A percentile compares a stretch with the other conserved stretches of the same genome.
phyloP scores from a whole-genome alignment of 768 basidiomycete species.

The Lactarius sp. region DNA sequence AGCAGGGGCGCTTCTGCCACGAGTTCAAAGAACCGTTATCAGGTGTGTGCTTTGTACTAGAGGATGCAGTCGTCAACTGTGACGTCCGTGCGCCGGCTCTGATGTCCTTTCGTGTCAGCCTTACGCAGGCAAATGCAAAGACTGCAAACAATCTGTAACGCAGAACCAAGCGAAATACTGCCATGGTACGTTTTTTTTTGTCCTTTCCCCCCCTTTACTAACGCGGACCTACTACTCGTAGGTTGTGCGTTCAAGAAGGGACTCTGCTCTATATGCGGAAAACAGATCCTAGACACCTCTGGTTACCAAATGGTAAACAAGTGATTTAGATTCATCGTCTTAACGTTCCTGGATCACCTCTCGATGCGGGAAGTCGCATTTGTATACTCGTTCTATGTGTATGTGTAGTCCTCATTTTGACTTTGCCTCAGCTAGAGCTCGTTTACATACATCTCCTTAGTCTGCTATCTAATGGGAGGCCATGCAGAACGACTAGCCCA shows the following conservation, averaged over 20 bases:
- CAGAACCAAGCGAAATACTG: conserved; percentile 89
- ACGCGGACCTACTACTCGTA: conserved; percentile 28
- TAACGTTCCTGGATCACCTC: neutral
- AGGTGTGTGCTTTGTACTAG: conserved; percentile 42
- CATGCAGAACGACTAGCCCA: neutral
- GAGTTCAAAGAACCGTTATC: conserved; percentile 70
- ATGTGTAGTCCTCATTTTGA: neutral
- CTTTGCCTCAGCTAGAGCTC: neutral
- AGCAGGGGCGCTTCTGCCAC: conserved; percentile 39
- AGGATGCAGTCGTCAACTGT: neutral
- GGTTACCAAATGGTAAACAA: conserved; percentile 85
- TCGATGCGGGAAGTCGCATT: neutral
- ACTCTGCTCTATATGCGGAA: conserved; percentile 82
- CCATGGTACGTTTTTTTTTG: conserved; percentile 52
- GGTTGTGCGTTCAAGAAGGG: conserved; percentile 89
- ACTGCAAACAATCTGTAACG: conserved; percentile 77
- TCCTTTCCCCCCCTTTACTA: too few species aligned
- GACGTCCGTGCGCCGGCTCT: conserved; percentile 24
- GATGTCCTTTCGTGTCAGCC: conserved; percentile 44
- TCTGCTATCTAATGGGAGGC: neutral
- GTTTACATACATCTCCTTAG: conserved; percentile 3
- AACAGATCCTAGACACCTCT: conserved; percentile 76
- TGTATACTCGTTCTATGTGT: conserved; percentile 7
- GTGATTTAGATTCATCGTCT: conserved; percentile 35
- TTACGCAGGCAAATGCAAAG: conserved; percentile 82